Base-by-base conservation (phyloP, 139 green algal genomes). In the Micromonas commoda region DNA sequence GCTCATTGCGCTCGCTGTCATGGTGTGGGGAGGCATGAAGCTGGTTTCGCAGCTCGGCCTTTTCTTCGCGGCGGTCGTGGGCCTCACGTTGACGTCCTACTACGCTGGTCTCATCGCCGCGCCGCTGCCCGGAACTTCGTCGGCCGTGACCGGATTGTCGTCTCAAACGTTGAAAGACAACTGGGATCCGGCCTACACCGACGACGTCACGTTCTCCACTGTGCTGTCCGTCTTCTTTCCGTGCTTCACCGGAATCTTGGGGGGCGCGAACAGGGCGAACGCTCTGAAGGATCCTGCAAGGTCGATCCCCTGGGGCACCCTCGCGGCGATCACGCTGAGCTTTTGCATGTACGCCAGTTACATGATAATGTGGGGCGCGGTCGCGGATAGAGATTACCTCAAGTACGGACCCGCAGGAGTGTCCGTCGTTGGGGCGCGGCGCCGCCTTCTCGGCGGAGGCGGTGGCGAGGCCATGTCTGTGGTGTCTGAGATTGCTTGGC, bases 171-270 rank as follows among this genome's bases (percentile, higher is more conserved):
- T 81, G 6, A 20, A 26, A 24, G 26, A n/a, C 64, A 81, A 81
- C 32, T 81, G 64, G 77, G 39, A 23, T 24, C 37, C 64, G 35
- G 66, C 6, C 2, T 81, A 81, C 57, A 60, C 61, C 5, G 24
- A 69, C 28, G 77, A 38, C 3, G 21, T 77, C 28, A 32, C 23
- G 26, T 81, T 77, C 35, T 68, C 64, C 23, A 28, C 6, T 28
- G 51, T 68, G 34, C 64, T 81, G 32, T 39, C 34, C 23, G n/a
- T 81, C 23, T 81, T 81, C 67, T 81, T 81, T 26, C 77, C 77
- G 31, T 81, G 77, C 38, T 81, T 77, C 77, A 81, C 77, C 9
- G 77, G 77, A 28, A 77, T 81, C 45, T 37, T 81, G 34, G 39
- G 23, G 21, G 77, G 77, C 2, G 66, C 77, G 20, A 61, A 81